Evolutionary conservation across 768 basidiomycete genomes (phyloP).

Genomic region (Mycena pura): DNA sequence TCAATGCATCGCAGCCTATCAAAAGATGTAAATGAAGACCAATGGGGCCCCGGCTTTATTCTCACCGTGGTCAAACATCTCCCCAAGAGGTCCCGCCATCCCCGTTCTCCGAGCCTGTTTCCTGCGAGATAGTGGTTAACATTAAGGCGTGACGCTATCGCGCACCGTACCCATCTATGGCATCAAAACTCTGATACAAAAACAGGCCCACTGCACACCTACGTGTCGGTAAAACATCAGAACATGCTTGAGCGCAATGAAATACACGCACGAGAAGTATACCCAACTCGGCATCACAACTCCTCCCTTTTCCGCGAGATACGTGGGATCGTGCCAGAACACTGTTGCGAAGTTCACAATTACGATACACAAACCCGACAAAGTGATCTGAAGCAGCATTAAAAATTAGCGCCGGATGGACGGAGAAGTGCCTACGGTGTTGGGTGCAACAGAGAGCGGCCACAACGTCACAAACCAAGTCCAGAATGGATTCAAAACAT

Average conservation of each 20-base stretch:
- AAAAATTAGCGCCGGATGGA: background rate
- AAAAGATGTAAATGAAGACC: background rate
- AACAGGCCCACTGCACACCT: conserved; percentile 93
- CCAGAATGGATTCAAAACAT: conserved; percentile 88
- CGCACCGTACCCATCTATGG: conserved; percentile 79
- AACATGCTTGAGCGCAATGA: background rate
- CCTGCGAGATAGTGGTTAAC: conserved; percentile 43
- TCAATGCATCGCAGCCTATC: conserved; percentile 88
- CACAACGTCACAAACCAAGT: conserved; percentile 89
- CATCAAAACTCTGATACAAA: conserved; percentile 88
- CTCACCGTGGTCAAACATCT: conserved; percentile 97
- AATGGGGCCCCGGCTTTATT: background rate
- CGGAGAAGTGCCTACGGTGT: conserved; percentile 66
- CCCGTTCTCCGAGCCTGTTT: conserved; percentile 96
- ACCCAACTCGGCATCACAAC: conserved; percentile 82
- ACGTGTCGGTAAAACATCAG: conserved; percentile 12
- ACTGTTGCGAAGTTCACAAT: conserved; percentile 85
- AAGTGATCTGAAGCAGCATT: conserved; percentile 73
- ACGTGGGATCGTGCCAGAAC: conserved; percentile 82
- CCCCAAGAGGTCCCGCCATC: conserved; percentile 97
- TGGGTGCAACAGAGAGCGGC: conserved; percentile 86
- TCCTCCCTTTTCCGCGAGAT: conserved; percentile 72
- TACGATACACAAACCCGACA: conserved; percentile 83
- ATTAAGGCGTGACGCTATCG: background rate
- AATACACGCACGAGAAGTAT: conserved; percentile 78